phyloP scores from a whole-genome alignment of 345 rosid species.

The Populus pruinosa region DNA sequence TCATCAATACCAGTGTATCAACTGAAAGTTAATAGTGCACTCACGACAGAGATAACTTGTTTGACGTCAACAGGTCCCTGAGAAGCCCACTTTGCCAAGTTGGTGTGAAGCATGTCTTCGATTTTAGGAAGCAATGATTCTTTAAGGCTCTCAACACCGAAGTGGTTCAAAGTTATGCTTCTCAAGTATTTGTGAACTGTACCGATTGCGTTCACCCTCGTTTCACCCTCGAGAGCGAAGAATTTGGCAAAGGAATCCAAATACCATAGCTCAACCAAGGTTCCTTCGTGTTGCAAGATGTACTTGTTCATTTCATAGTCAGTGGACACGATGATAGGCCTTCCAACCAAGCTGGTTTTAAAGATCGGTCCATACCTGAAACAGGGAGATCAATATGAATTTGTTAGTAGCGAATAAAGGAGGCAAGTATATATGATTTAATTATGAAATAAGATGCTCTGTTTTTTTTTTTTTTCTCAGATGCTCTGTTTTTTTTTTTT shows the following conservation, averaged over 20 bases:
- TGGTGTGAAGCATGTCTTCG: constrained; percentile 12
- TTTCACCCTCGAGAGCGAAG: constrained; percentile 15
- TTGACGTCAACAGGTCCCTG: neutral
- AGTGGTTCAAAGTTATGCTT: constrained; percentile 3
- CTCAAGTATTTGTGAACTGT: constrained; percentile 16
- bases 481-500: neutral
- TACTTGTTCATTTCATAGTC: constrained; percentile 24
- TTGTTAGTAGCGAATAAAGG: neutral
- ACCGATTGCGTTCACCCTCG: neutral
- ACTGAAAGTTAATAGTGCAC: neutral
- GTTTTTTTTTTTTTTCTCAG: neutral
- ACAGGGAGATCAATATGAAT: neutral
- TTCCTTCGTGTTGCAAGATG: constrained; percentile 20
- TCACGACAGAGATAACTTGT: constrained; percentile 8
- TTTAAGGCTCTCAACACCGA: constrained; percentile 21
- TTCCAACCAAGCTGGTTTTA: neutral
- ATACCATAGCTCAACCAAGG: constrained; percentile 14
- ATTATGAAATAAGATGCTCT: neutral
- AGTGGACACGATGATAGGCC: constrained; percentile 15
- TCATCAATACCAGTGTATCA: too few species aligned
- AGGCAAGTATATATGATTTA: neutral
- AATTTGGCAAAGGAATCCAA: constrained; percentile 11
- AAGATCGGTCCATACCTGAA: constrained; percentile 26
- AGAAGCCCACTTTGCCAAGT: constrained; percentile 2
- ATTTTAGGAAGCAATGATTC: constrained; percentile 15